Evolutionary conservation across 129 eudicot species (phyloP).

Genomic region (Ambrosia artemisiifolia): DNA sequence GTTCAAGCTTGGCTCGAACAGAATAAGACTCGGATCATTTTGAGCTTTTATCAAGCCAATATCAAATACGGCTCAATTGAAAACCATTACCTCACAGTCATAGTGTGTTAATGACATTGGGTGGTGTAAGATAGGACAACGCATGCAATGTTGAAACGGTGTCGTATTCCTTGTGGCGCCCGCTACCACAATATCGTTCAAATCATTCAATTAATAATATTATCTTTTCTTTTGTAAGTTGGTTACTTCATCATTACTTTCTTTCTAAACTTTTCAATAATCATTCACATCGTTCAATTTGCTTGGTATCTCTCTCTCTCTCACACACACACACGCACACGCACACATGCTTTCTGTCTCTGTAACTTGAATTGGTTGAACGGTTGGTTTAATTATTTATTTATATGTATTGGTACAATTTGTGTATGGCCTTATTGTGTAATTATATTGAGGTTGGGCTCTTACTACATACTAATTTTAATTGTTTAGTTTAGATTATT

Average conservation of each 20-base stretch:
- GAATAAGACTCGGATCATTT: too few species aligned
- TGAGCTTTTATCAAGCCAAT: too few species aligned
- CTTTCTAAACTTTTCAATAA: constrained; percentile 5
- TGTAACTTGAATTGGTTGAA: background rate
- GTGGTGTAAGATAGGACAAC: background rate
- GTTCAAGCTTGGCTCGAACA: too few species aligned
- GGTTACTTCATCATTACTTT: background rate
- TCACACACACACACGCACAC: background rate
- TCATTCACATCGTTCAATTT: background rate
- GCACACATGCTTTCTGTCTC: constrained; percentile 4
- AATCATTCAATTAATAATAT: background rate
- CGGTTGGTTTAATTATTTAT: background rate
- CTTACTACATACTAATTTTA: too few species aligned
- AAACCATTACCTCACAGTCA: too few species aligned
- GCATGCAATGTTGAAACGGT: background rate
- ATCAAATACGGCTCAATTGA: too few species aligned
- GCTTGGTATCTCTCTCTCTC: constrained; percentile 24
- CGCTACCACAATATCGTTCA: constrained; percentile 4
- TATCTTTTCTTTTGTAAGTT: too few species aligned
- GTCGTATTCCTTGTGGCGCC: constrained; percentile 25
- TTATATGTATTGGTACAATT: background rate
- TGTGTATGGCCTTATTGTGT: background rate
- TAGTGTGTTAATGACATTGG: too few species aligned
- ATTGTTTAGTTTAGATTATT: background rate
- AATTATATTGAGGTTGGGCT: background rate